Evolutionary conservation across 164 flowering plant genomes (phyloP).

Genomic region (Nymphaea colorata): DNA sequence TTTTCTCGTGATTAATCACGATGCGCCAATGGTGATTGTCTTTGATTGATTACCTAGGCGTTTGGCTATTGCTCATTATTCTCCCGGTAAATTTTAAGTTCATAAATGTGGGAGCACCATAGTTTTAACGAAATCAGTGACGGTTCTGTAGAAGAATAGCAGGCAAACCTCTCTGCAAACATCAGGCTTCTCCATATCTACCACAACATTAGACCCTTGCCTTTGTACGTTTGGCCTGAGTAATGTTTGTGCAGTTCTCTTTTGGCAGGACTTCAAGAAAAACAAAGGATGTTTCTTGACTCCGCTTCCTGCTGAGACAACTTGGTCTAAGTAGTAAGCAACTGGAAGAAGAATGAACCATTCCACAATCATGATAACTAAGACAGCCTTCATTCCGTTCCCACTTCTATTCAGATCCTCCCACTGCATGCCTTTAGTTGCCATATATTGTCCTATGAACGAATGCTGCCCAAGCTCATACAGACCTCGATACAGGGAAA

Average conservation of each 20-base stretch:
- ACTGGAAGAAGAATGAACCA: slow-evolving; percentile 38
- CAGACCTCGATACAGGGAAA: slow-evolving; percentile 73
- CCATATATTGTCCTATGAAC: slow-evolving; percentile 38
- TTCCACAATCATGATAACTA: slow-evolving; percentile 57
- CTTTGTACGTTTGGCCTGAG: slow-evolving; percentile 38
- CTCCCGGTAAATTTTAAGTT: too few relatives aligned
- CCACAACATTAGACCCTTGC: slow-evolving; percentile 52
- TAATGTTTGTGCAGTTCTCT: slow-evolving; percentile 31
- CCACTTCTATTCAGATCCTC: slow-evolving; percentile 39
- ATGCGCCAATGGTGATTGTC: too few relatives aligned
- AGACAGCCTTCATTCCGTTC: slow-evolving; percentile 73
- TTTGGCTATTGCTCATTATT: too few relatives aligned
- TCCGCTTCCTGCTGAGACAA: slow-evolving; percentile 52
- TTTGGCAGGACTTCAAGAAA: slow-evolving; percentile 38
- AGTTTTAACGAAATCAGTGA: not conserved
- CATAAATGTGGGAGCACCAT: not conserved
- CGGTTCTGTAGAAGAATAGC: not conserved
- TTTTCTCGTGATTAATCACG: too few relatives aligned
- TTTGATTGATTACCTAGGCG: too few relatives aligned
- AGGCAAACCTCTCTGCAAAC: slow-evolving; percentile 70
- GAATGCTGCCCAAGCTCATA: slow-evolving; percentile 73
- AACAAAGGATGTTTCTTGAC: slow-evolving; percentile 40
- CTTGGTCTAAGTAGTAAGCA: slow-evolving; percentile 71
- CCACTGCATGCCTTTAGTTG: slow-evolving; percentile 79
- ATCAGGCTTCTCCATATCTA: slow-evolving; percentile 75